Conservation (phyloP, 2,329 filamentous ascomycete genomes). For the Ceratocystiopsis sp. region DNA sequence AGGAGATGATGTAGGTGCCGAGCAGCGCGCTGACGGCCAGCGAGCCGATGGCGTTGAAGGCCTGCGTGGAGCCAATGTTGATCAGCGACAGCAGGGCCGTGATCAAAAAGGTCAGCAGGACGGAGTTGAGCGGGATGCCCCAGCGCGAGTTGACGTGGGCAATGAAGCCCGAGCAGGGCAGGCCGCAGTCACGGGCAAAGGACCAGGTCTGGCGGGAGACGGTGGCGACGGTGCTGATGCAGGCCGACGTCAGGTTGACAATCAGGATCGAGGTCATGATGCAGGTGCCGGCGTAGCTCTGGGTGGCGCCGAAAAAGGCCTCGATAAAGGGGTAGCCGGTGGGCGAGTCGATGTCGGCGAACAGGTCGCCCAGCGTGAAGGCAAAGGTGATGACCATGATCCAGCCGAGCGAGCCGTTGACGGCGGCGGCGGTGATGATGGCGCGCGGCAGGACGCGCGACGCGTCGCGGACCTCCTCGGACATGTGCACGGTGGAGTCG, state of each 20-base stretch:
- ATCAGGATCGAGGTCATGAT: slow-evolving; percentile 33
- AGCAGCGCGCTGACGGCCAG: slow-evolving; percentile 32
- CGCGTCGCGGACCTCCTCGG: slow-evolving; percentile 22
- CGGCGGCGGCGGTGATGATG: slow-evolving; percentile 17
- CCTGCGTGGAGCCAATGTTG: slow-evolving; percentile 32
- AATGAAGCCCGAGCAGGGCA: slow-evolving; percentile 23
- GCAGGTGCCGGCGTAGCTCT: slow-evolving; percentile 27
- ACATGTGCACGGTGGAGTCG: slow-evolving; percentile 19
- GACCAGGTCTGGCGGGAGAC: slow-evolving; percentile 41
- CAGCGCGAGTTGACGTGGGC: slow-evolving; percentile 15
- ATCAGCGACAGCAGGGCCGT: slow-evolving; percentile 29
- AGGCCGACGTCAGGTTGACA: slow-evolving; percentile 29
- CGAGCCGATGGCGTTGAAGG: slow-evolving; percentile 36
- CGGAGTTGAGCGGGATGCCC: slow-evolving; percentile 25
- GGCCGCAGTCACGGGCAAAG: slow-evolving; percentile 30
- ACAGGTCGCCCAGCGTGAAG: slow-evolving; percentile 18
- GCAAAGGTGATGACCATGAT: slow-evolving; percentile 21
- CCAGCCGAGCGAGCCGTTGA: slow-evolving; percentile 22
- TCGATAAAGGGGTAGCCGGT: slow-evolving; percentile 42
- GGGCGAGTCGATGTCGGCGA: slow-evolving; percentile 14
- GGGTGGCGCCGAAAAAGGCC: slow-evolving; percentile 34
- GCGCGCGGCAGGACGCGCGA: slow-evolving; percentile 18
- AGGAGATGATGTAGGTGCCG: slow-evolving; percentile 32
- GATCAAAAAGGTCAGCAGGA: slow-evolving; percentile 29
- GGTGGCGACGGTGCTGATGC: slow-evolving; percentile 36